Conservation (phyloP, 1,284 basidiomycete species). For the Retiboletus flavoniger region DNA sequence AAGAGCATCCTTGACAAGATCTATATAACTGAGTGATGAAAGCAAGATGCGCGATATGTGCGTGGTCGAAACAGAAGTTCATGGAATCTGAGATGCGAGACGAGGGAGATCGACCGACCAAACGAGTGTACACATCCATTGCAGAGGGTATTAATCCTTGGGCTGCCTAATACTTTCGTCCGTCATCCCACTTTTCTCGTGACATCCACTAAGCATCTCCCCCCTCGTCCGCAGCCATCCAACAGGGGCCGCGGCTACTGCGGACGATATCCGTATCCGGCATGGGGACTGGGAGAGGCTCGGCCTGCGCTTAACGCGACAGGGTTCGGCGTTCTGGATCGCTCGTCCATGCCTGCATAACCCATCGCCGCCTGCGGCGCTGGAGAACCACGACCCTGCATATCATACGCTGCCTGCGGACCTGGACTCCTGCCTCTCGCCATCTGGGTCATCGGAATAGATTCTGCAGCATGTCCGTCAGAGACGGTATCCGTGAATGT, state of each 20-base stretch:
- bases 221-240: neutral
- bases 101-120: slow-evolving; percentile 23
- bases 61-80: slow-evolving; percentile 9
- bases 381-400: slow-evolving; percentile 35
- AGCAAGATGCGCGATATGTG: slow-evolving; percentile 20
- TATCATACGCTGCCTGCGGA: slow-evolving; percentile 38
- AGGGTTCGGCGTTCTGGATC: slow-evolving; percentile 37
- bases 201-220: slow-evolving; percentile 6
- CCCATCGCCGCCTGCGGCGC: slow-evolving; percentile 40
- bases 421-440: slow-evolving; percentile 46
- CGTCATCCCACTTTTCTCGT: slow-evolving; percentile 8
- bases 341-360: slow-evolving; percentile 25
- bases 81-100: slow-evolving; percentile 1
- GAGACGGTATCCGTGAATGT: slow-evolving; percentile 50
- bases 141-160: slow-evolving; percentile 17
- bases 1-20: slow-evolving; percentile 21
- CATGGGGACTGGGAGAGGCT: slow-evolving; percentile 49
- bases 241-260: slow-evolving; percentile 16
- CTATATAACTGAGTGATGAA: slow-evolving; percentile 21
- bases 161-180: slow-evolving; percentile 14
- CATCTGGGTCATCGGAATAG: slow-evolving; percentile 78
- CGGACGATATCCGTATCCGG: slow-evolving; percentile 41
- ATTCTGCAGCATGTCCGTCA: slow-evolving; percentile 45
- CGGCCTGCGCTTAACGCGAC: slow-evolving; percentile 35
- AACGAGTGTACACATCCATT: slow-evolving; percentile 28